Evolutionary conservation across 345 rosid genomes (phyloP).

Genomic region (Acer negundo): DNA sequence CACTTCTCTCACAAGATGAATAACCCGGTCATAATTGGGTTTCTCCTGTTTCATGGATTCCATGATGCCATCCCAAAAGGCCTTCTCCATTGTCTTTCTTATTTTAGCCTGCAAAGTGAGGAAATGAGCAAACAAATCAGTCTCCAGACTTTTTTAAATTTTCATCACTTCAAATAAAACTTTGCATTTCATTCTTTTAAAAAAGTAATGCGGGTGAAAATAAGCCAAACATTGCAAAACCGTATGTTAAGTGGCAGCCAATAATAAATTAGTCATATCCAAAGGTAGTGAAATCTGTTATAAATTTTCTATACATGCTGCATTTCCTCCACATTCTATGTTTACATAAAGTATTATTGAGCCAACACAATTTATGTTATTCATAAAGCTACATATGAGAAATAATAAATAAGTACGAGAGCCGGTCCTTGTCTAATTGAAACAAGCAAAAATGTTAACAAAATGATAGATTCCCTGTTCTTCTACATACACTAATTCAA

Average conservation of each 20-base stretch:
- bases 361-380: not conserved
- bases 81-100: constrained; percentile 78
- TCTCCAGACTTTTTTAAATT: constrained; percentile 1
- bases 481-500: not conserved
- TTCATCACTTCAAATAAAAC: not conserved
- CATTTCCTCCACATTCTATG: not conserved
- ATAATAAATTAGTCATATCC: not conserved
- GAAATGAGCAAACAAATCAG: constrained; percentile 13
- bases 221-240: not conserved
- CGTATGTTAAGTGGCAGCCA: not conserved
- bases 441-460: not conserved
- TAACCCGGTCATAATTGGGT: constrained; percentile 64
- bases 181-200: not conserved
- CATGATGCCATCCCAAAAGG: constrained; percentile 83
- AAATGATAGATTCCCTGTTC: not conserved
- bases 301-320: not conserved
- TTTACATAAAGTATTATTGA: too few species aligned
- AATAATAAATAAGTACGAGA: too few species aligned
- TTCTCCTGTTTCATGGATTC: constrained; percentile 64
- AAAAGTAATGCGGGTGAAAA: not conserved
- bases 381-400: too few species aligned
- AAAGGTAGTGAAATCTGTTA: not conserved
- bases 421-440: not conserved
- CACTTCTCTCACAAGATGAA: constrained; percentile 82
- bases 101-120: constrained; percentile 53